Conservation (phyloP, 139 green algal genomes). For the Chlamydomonas eustigma region DNA sequence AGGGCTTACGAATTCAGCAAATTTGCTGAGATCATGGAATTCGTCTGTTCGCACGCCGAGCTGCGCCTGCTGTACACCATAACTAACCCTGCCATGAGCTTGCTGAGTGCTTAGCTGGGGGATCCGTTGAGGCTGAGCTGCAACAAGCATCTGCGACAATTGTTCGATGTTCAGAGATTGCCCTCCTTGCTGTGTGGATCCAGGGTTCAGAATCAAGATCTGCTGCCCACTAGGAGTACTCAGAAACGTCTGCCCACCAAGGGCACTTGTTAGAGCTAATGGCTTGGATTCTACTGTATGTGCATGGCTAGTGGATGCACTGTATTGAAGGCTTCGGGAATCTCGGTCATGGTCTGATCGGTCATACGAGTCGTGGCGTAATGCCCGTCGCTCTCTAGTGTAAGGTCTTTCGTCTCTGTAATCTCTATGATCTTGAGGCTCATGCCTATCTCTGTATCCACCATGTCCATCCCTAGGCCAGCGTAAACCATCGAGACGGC, state of each 20-base stretch:
- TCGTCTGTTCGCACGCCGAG: constrained; percentile 59
- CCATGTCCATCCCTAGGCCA: too few relatives aligned
- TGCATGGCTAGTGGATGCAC: too few relatives aligned
- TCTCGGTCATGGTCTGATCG: too few relatives aligned
- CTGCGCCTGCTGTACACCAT: constrained; percentile 45
- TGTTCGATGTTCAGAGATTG: neutral
- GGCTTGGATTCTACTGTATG: too few relatives aligned
- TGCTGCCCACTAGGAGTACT: neutral
- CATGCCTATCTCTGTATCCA: too few relatives aligned
- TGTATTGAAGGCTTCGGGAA: too few relatives aligned
- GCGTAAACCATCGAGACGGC: too few relatives aligned
- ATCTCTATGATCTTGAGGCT: too few relatives aligned
- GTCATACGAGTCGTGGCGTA: too few relatives aligned
- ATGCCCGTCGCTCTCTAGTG: too few relatives aligned
- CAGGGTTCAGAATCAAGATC: neutral
- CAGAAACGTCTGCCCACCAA: neutral
- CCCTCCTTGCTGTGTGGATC: neutral
- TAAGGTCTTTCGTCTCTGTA: too few relatives aligned
- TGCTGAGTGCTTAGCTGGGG: too few relatives aligned
- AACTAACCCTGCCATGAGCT: constrained; percentile 3
- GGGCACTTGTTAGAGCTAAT: neutral
- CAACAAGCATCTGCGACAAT: neutral
- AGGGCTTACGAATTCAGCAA: constrained; percentile 50
- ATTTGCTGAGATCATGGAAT: constrained; percentile 48
- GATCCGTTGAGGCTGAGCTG: neutral